phyloP scores from a whole-genome alignment of 768 basidiomycete genomes.

The Boletus sp. region DNA sequence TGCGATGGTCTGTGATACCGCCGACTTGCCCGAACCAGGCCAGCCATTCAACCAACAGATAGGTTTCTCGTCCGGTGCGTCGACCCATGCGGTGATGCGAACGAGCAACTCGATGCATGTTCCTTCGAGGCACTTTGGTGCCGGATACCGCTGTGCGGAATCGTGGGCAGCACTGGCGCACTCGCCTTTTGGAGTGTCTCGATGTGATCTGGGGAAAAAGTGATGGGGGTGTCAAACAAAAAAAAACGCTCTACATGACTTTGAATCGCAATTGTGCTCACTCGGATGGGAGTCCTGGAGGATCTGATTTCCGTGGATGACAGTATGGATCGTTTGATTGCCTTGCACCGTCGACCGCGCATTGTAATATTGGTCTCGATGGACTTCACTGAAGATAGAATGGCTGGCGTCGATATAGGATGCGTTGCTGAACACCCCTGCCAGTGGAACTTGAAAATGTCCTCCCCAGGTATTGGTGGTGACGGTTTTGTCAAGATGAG shows the following conservation, averaged over 20 bases:
- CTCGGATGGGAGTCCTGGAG: slow-evolving; percentile 8
- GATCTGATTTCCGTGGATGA: slow-evolving; percentile 16
- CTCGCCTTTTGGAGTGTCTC: slow-evolving; percentile 13
- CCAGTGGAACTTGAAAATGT: too few relatives aligned
- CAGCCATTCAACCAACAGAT: slow-evolving; percentile 27
- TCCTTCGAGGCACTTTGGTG: slow-evolving; percentile 22
- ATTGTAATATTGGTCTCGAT: slow-evolving; percentile 6
- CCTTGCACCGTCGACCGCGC: slow-evolving; percentile 5
- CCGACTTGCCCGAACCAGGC: slow-evolving; percentile 27
- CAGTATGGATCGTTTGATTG: slow-evolving; percentile 9
- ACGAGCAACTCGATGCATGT: slow-evolving; percentile 19
- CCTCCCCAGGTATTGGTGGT: too few relatives aligned
- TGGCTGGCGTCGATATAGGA: neutral
- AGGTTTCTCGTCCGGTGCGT: slow-evolving; percentile 3
- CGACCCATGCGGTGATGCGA: slow-evolving; percentile 14
- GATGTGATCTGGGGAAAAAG: slow-evolving; percentile 5
- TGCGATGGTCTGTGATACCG: slow-evolving; percentile 32
- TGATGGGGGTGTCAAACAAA: too few relatives aligned
- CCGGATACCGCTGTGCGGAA: slow-evolving; percentile 22
- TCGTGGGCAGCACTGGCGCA: slow-evolving; percentile 20
- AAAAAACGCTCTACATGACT: too few relatives aligned
- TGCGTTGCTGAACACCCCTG: neutral
- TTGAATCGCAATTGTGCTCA: neutral
- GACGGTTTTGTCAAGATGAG: too few relatives aligned
- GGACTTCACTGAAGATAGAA: slow-evolving; percentile 17